These are phyloP conservation scores for Didymella exigua DNA, from an alignment of 2,329 filamentous ascomycete species.

Conservation along the genomic window DNA sequence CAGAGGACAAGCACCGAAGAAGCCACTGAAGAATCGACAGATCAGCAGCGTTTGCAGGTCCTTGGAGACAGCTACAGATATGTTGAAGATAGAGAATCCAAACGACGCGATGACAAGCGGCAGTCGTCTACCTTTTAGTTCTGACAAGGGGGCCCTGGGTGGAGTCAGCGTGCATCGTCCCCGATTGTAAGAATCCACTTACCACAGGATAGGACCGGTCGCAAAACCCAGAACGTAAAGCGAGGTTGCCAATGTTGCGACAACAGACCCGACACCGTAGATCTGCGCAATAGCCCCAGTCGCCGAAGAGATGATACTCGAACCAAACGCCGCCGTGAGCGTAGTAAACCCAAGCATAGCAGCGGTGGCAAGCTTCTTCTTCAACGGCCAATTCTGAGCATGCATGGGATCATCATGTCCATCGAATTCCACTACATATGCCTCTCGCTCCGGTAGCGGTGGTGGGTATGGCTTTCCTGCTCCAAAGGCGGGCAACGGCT, in stretches of 20 bases:
- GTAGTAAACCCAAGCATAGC: slow-evolving; percentile 76
- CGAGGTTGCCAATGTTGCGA: slow-evolving; percentile 57
- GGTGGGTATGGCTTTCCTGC: slow-evolving; percentile 77
- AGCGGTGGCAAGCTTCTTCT: slow-evolving; percentile 75
- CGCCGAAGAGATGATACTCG: slow-evolving; percentile 51
- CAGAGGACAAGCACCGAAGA: slow-evolving; percentile 61
- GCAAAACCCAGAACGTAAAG: slow-evolving; percentile 54
- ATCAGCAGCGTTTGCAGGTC: slow-evolving; percentile 61
- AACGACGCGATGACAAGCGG: slow-evolving; percentile 58
- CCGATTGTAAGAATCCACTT: neutral
- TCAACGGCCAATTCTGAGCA: slow-evolving; percentile 83
- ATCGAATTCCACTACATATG: slow-evolving; percentile 72
- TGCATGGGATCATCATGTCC: slow-evolving; percentile 83
- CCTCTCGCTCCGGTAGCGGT: slow-evolving; percentile 69
- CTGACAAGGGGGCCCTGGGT: slow-evolving; percentile 58
- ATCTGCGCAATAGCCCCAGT: slow-evolving; percentile 40
- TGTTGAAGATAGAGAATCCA: slow-evolving; percentile 58
- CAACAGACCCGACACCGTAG: slow-evolving; percentile 55
- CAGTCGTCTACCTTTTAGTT: slow-evolving; percentile 56
- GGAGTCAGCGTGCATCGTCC: slow-evolving; percentile 50
- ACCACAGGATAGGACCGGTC: slow-evolving; percentile 16
- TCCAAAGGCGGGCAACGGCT: slow-evolving; percentile 71
- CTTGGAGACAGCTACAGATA: slow-evolving; percentile 57
- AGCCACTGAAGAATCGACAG: slow-evolving; percentile 59
- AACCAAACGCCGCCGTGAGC: slow-evolving; percentile 68